phyloP scores from a whole-genome alignment of 345 rosid genomes.

The Murraya paniculata region DNA sequence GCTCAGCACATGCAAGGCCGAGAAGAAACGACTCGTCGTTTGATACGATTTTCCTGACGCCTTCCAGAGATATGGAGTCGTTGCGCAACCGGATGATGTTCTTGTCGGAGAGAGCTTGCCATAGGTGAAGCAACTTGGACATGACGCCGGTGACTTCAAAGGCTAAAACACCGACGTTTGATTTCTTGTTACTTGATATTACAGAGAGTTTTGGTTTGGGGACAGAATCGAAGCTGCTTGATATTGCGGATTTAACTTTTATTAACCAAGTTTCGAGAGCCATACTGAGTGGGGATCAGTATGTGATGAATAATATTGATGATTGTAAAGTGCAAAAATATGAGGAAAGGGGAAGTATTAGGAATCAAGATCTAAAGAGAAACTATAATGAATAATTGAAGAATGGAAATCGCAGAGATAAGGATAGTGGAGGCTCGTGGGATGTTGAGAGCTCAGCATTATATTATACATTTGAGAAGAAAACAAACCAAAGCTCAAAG shows the following conservation, averaged over 20 bases:
- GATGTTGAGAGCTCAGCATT: slow-evolving; percentile 43
- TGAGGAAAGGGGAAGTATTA: background rate
- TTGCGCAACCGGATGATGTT: slow-evolving; percentile 57
- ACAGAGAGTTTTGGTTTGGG: slow-evolving; percentile 21
- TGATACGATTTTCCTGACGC: slow-evolving; percentile 75
- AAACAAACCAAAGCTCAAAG: background rate
- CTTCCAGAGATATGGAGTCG: slow-evolving; percentile 66
- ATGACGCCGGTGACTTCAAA: slow-evolving; percentile 83
- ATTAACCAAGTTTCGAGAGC: slow-evolving; percentile 85
- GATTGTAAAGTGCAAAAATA: slow-evolving; percentile 1
- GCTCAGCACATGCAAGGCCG: slow-evolving; percentile 81
- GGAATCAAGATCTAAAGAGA: background rate
- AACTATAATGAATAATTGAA: slow-evolving; percentile 21
- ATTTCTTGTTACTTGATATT: slow-evolving; percentile 19
- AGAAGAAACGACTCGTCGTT: slow-evolving; percentile 79
- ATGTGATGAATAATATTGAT: background rate
- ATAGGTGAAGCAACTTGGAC: slow-evolving; percentile 80
- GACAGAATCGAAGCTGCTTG: slow-evolving; percentile 50
- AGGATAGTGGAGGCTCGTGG: slow-evolving; percentile 51
- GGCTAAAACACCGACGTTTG: slow-evolving; percentile 54
- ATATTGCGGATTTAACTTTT: slow-evolving; percentile 66
- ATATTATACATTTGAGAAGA: slow-evolving; percentile 21
- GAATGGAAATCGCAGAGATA: slow-evolving; percentile 33
- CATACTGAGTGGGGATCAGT: slow-evolving; percentile 29
- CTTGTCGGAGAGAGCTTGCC: slow-evolving; percentile 75